phyloP scores from a whole-genome alignment of 768 basidiomycete genomes.

The Astraeus odoratus region DNA sequence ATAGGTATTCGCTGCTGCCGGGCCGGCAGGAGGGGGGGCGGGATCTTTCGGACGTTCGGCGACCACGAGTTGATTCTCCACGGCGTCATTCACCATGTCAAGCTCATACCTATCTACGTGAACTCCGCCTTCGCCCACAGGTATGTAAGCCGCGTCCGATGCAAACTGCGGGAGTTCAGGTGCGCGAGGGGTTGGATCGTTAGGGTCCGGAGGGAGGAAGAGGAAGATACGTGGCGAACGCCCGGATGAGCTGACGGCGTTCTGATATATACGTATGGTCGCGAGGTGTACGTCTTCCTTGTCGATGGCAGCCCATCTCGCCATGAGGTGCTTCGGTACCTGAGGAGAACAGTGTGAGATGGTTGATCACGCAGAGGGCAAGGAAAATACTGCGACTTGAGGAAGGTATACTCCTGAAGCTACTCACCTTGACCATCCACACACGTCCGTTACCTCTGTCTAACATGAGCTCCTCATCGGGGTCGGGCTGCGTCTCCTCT shows the following conservation, averaged over 20 bases:
- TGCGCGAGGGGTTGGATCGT: conserved; percentile 32
- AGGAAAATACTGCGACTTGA: neutral
- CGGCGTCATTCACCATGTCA: conserved; percentile 78
- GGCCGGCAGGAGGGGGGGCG: conserved; percentile 31
- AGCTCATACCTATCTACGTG: conserved; percentile 71
- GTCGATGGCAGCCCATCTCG: conserved; percentile 74
- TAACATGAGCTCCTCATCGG: conserved; percentile 77
- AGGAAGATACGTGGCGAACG: conserved; percentile 58
- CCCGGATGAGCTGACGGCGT: conserved; percentile 35
- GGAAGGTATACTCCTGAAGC: neutral
- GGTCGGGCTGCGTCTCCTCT: conserved; percentile 66
- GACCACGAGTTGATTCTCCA: conserved; percentile 81
- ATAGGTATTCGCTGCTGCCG: conserved; percentile 30
- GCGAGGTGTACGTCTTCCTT: conserved; percentile 77
- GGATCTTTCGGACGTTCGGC: conserved; percentile 74
- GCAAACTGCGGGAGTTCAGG: conserved; percentile 20
- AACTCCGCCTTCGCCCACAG: conserved; percentile 21
- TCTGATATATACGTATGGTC: conserved; percentile 73
- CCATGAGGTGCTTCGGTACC: conserved; percentile 84
- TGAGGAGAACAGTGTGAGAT: conserved; percentile 26
- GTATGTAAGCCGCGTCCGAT: conserved; percentile 24
- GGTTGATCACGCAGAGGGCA: neutral
- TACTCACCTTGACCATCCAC: conserved; percentile 78
- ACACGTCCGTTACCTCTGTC: conserved; percentile 68
- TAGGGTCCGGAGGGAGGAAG: conserved; percentile 52